phyloP scores from a whole-genome alignment of 805 yeast species.

The Metschnikowia matae region DNA sequence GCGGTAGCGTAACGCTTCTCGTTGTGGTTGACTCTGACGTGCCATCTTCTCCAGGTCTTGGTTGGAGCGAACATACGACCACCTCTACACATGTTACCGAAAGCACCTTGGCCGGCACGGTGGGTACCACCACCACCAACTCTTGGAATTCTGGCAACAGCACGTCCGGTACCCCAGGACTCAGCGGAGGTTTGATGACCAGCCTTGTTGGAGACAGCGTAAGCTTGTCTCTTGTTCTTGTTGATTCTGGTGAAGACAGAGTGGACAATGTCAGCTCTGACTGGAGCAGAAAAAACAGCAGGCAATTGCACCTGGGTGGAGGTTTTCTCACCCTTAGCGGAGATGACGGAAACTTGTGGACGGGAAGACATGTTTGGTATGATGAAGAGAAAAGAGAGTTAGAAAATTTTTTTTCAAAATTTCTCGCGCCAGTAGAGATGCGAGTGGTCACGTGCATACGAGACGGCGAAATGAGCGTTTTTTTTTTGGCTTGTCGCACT shows the following conservation, averaged over 20 bases:
- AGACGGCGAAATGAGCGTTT: background rate
- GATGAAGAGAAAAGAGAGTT: slow-evolving; percentile 9
- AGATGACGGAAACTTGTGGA: slow-evolving; percentile 95
- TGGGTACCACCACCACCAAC: slow-evolving; percentile 99
- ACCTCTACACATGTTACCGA: slow-evolving; percentile 99
- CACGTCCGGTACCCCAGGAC: slow-evolving; percentile 99
- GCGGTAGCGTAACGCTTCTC: slow-evolving; percentile 99
- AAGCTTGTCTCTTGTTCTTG: slow-evolving; percentile 99
- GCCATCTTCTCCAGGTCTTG: slow-evolving; percentile 99
- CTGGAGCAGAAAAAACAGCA: slow-evolving; percentile 99
- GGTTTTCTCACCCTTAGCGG: slow-evolving; percentile 84
- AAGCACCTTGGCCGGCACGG: slow-evolving; percentile 99
- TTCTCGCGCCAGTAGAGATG: slow-evolving; percentile 1
- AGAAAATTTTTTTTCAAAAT: background rate
- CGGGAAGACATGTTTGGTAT: slow-evolving; percentile 39
- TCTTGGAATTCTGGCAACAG: slow-evolving; percentile 99
- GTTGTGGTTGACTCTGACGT: slow-evolving; percentile 99
- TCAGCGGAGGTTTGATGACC: slow-evolving; percentile 99
- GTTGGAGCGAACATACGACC: slow-evolving; percentile 99
- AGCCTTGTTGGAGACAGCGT: slow-evolving; percentile 98
- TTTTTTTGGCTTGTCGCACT: background rate
- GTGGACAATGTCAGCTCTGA: slow-evolving; percentile 99
- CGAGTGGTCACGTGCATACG: slow-evolving; percentile 4
- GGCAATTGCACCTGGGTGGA: slow-evolving; percentile 86
- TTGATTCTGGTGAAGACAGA: slow-evolving; percentile 96